Base-by-base conservation (phyloP, 2,329 filamentous ascomycete species). In the Hypoxylon sp. region DNA sequence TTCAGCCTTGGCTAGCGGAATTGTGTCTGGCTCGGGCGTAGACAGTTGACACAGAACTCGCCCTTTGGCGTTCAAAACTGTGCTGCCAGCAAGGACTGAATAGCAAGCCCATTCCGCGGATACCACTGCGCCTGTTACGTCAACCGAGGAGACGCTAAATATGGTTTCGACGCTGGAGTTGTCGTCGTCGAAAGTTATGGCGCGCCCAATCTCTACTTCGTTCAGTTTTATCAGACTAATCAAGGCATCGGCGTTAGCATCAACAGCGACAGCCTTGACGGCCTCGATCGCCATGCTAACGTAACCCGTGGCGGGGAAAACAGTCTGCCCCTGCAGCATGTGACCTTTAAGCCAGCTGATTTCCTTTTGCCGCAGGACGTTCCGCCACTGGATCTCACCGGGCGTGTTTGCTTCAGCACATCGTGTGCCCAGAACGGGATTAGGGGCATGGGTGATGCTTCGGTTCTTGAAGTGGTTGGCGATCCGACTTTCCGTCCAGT, bases 401-500 rank as follows among this genome's bases (percentile, higher is more conserved):
- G 53, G 30, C 5, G 46, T 59, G 6, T 45, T 46, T 17, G 45
- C 45, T 38, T 46, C 46, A 11, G 30, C 9, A 14, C 45, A 59
- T 13, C 46, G 52, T 17, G 52, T 56, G 9, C 52, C 52, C 3
- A 56, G 25, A 25, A 56, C 25, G 25, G 52, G 52, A 38, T 56
- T 56, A n/a, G 52, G 52, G 4, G 52, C 38, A 56, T 56, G 52
- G 10, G 52, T 11, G 14, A 45, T 56, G 19, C 34, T 53, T 25
- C 49, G 43, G n/a, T 45, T 53, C 28, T 25, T 53, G 38, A 46
- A 61, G 13, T 45, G 46, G 13, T 59, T 62, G 4, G 60, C 48
- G 17, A 65, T 5, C 2, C 64, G 56, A 0, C 60, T 49, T 32
- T 70, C 67, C 10, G 30, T 41, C 64, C 60, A 68, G n/a, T 55